A percentile compares a stretch with the other conserved stretches of the same genome.
phyloP scores from a whole-genome alignment of 768 basidiomycete genomes.

The Hygrophoropsis aurantiaca region DNA sequence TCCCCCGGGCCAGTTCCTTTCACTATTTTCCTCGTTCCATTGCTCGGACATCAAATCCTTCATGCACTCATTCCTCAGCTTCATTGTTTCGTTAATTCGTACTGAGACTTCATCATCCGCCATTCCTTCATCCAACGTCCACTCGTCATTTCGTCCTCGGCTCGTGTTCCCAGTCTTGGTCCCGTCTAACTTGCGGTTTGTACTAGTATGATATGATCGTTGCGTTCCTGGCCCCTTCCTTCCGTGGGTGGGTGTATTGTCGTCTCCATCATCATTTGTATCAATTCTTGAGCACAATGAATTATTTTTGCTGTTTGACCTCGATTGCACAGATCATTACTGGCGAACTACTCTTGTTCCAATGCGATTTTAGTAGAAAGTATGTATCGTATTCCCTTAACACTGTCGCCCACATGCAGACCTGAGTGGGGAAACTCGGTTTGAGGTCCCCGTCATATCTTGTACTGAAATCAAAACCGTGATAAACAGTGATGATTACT shows the following conservation, averaged over 20 bases:
- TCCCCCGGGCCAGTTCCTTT: too few relatives aligned
- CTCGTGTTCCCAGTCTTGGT: conserved; percentile 39
- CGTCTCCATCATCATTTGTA: conserved; percentile 9
- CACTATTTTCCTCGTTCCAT: neutral
- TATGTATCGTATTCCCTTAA: too few relatives aligned
- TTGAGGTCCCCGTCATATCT: too few relatives aligned
- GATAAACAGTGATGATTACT: too few relatives aligned
- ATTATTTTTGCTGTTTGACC: too few relatives aligned
- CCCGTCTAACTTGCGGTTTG: conserved; percentile 41
- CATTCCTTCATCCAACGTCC: conserved; percentile 37
- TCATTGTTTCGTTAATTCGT: conserved; percentile 8
- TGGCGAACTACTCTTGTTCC: too few relatives aligned
- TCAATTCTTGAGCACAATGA: neutral
- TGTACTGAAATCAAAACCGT: too few relatives aligned
- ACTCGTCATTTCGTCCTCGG: conserved; percentile 40
- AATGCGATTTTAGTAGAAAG: too few relatives aligned
- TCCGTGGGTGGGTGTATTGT: conserved; percentile 20
- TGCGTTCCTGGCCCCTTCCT: neutral
- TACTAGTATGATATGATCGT: conserved; percentile 38
- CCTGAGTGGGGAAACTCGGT: too few relatives aligned
- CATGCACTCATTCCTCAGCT: conserved; percentile 1
- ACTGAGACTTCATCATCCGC: conserved; percentile 13
- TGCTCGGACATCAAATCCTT: neutral
- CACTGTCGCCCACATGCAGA: too few relatives aligned
- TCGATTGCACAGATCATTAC: too few relatives aligned